Evolutionary conservation across 768 basidiomycete genomes (phyloP), one percentile per base, ranked within the genome.

Genomic region (Mycena indigotica): DNA sequence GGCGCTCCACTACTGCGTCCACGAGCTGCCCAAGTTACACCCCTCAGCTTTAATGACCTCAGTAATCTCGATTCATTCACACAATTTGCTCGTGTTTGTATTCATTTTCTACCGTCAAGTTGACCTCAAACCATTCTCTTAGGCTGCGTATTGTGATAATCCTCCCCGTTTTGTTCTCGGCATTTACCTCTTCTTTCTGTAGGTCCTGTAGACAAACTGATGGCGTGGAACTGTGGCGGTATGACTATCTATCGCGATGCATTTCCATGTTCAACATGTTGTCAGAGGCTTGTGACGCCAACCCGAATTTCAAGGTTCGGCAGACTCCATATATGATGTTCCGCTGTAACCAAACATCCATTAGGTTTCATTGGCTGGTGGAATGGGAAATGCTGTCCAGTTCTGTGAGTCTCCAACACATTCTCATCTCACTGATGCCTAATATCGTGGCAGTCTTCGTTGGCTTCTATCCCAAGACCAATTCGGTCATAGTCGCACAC

Each of bases 401-500:
- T 71, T 71, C 55, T 73, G 71, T 74, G 32, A 57, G 69, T 62
- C 41, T 16, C 21, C 39, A n/a, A 30, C 21, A 51, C 30, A 8
- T 25, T 21, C n/a, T 21, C 49, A 39, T 41, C n/a, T 23, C 26
- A 10, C n/a, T 26, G 12, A 15, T 29, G 12, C 12, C 23, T 23
- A 23, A 5, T 5, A 48, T 35, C 8, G 8, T 8, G 10, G 32
- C 17, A 68, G 67, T 65, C 55, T 69, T 67, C 60, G 80, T 82
- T 30, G 80, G 83, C 10, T 77, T 77, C 60, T 79, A 80, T 73
- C 76, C 78, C 0, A 59, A 68, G n/a, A 60, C 76, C 51, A 71
- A 76, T 53, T 67, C 78, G 0, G 74, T 83, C 28, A 74, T 83
- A 15, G 79, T 83, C 8, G 75, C 78, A 1, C 81, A 83, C 61